Evolutionary conservation across 2,329 filamentous ascomycete genomes (phyloP).

Genomic region (Sporothrix brunneoviolacea): DNA sequence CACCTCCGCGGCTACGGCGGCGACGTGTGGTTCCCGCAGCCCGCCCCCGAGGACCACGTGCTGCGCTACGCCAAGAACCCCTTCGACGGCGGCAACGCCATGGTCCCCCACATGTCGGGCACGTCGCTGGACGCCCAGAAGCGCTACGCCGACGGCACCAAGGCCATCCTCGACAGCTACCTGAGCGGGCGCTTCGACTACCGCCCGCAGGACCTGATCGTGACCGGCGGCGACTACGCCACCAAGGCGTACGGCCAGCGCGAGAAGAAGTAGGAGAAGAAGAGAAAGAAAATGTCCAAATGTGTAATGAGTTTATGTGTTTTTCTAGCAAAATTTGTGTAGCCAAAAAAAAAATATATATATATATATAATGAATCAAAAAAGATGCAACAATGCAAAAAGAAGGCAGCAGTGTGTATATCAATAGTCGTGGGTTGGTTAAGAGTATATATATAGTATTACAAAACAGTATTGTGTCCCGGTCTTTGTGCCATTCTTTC

Average conservation of each 20-base stretch:
- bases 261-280: slow-evolving; percentile 34
- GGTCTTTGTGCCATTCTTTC: not conserved
- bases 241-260: slow-evolving; percentile 89
- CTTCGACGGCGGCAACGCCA: slow-evolving; percentile 95
- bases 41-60: slow-evolving; percentile 85
- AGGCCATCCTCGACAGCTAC: slow-evolving; percentile 88
- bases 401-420: too few species aligned
- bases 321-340: not conserved
- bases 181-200: slow-evolving; percentile 85
- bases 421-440: too few species aligned
- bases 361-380: not conserved
- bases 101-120: slow-evolving; percentile 98
- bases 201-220: slow-evolving; percentile 82
- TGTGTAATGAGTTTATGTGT: too few species aligned
- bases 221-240: slow-evolving; percentile 83
- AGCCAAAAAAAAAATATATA: not conserved
- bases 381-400: too few species aligned
- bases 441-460: too few species aligned
- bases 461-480: too few species aligned
- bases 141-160: slow-evolving; percentile 80
- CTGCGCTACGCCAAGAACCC: slow-evolving; percentile 90
- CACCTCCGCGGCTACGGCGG: slow-evolving; percentile 86
- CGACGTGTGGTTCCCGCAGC: slow-evolving; percentile 97
- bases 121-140: slow-evolving; percentile 97
- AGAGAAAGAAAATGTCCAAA: not conserved